Evolutionary conservation across 139 green algal genomes (phyloP).

Genomic region (Micromonas commoda): DNA sequence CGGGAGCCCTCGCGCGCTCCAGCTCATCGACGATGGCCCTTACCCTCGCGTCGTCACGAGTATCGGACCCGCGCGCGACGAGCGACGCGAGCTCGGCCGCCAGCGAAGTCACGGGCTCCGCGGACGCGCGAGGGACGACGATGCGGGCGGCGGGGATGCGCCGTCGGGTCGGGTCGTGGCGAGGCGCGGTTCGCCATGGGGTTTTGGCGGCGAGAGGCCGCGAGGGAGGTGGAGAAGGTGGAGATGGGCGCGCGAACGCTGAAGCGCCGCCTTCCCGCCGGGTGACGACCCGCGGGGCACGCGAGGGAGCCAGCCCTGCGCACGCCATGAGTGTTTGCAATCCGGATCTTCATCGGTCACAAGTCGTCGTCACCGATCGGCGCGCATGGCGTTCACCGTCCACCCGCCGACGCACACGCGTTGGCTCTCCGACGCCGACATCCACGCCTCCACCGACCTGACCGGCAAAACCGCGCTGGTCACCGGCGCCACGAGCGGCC

Average conservation of each 20-base stretch:
- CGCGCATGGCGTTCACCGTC: no score
- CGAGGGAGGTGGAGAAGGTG: no score
- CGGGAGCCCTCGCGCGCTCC: neutral
- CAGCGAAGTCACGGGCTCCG: neutral
- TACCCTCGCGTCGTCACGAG: neutral
- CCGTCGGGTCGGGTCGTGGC: no score
- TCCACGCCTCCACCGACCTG: neutral
- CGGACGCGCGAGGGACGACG: neutral
- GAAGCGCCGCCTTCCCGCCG: no score
- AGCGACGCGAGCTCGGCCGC: neutral
- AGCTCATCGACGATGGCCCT: neutral
- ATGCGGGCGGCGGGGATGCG: neutral
- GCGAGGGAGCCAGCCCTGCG: no score
- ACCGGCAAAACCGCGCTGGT: slow-evolving; percentile 8
- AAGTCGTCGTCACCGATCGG: no score
- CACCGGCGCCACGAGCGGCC: slow-evolving; percentile 11
- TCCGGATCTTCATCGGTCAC: no score
- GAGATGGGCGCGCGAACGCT: no score
- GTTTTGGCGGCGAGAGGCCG: no score
- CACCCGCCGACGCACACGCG: neutral
- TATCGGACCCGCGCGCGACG: neutral
- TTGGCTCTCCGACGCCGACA: neutral
- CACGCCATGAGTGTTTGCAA: no score
- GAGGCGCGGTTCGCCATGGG: no score
- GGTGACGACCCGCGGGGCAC: no score